These are phyloP conservation scores for Smallanthus sonchifolius DNA, from an alignment of 129 eudicot species.

Conservation along the genomic window DNA sequence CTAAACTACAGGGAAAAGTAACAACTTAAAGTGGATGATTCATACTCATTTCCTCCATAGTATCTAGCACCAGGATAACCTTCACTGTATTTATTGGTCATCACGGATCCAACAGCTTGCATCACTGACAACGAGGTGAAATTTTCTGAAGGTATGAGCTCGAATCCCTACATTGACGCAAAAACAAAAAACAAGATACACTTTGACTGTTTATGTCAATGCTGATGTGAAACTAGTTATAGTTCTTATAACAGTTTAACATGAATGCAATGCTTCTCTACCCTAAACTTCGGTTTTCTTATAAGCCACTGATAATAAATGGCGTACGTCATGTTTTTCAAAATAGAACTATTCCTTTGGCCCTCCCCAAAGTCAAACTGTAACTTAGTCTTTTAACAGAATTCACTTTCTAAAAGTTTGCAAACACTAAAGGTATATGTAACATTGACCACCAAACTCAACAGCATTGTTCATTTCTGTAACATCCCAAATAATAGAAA, in stretches of 20 bases:
- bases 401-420: not conserved
- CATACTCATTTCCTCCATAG: slow-evolving; percentile 96
- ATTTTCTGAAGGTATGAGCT: slow-evolving; percentile 92
- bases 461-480: no score
- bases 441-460: not conserved
- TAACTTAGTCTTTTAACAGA: not conserved
- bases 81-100: slow-evolving; percentile 87
- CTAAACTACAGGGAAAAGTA: not conserved
- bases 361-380: not conserved
- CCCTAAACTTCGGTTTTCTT: not conserved
- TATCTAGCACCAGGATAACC: slow-evolving; percentile 51
- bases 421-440: not conserved
- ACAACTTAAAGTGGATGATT: not conserved
- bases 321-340: not conserved
- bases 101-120: slow-evolving; percentile 98
- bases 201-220: not conserved
- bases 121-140: slow-evolving; percentile 86
- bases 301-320: not conserved
- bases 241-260: not conserved
- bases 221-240: not conserved
- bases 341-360: not conserved
- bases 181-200: not conserved
- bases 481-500: no score
- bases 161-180: slow-evolving; percentile 58
- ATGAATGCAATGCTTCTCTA: not conserved